Base-by-base conservation (phyloP, 352 stramenopile genomes). In the Phytophthora pisi region DNA sequence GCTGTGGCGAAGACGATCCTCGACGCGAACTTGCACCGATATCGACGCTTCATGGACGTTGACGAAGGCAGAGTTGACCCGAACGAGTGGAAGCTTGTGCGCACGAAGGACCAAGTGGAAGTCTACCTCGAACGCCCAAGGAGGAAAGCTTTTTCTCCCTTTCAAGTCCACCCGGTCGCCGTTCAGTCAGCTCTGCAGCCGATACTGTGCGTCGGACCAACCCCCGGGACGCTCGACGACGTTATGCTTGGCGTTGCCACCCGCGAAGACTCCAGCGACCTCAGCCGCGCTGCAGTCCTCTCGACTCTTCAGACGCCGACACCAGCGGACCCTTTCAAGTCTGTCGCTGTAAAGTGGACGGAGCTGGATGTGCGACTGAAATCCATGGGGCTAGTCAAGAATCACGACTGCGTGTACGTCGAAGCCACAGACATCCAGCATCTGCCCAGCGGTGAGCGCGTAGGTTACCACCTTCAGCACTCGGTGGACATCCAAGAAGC, bases 401-500 rank as follows among this genome's bases (percentile, higher is more conserved):
- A 68, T 23, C 76, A 74, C 28, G 79, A 87, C 58, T 82, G 66
- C 36, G 49, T 88, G 20, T 84, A 82, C 51, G 40, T 84, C 18
- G 72, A 86, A 65, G 60, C 70, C 51, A 79, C 65, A 0, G 79
- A 77, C 4, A 60, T 72, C 30, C 70, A 58, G 3, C n/a, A 49
- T 28, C 66, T 78, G 8, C 15, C 51, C 13, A 63, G 47, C 8
- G 77, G 72, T 4, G 72, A 81, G n/a, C 64, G 68, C 11, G 26
- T 88, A 2, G 74, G 76, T 6, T 88, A 76, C 52, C 82, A 89
- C 26, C 30, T 90, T 2, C 60, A 83, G 38, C 79, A 89, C 67
- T 88, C 78, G 26, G 64, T 88, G 13, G 61, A 74, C 15, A 74
- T 89, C 43, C 55, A 63, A 2, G 47, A 74, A 56, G 71, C 70